Evolutionary conservation across 2,329 filamentous ascomycete genomes (phyloP), one percentile per base, ranked within the genome.

Genomic region (Daldinia eschscholtzii): DNA sequence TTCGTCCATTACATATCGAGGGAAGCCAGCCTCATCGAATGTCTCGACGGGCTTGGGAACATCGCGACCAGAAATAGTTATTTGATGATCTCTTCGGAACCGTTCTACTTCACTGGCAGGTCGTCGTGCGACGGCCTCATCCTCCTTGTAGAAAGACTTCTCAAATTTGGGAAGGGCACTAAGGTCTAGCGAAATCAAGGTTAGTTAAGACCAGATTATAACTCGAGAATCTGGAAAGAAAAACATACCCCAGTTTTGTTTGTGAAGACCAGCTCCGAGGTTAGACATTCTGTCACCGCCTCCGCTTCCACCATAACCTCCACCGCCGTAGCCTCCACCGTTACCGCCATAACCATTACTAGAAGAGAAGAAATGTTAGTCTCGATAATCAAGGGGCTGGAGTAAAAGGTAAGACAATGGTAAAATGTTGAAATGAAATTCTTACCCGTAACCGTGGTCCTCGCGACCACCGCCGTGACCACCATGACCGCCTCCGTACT

Each of bases 81-180:
- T 98, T 78, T 93, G 87, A 77, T 96, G 90, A 78, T 93, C 89
- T 78, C 89, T 89, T 79, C 96, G 92, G 87, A 97, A 99, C 63
- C 90, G 92, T 30, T 94, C 92, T 65, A 99, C 92, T 71, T 98
- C 95, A 64, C 88, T 88, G 46, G 88, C 80, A 12, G 93, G 90
- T 78, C 96, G 93, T 76, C 82, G 85, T 70, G 89, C 83, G 68
- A 99, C 95, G 67, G 89, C 89, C 35, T 91, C 87, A 79, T 96
- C 91, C 83, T 98, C 96, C 86, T 98, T 97, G 89, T 99, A 99
- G 85, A 99, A 99, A 7, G 93, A 94, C 84, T 99, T 99, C 81
- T 99, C 96, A 84, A 99, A 99, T 83, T 98, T 98, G 76, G 96
- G 95, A 52, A 99, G 79, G 6, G 90, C 81, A 77, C 81, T 85